Percentiles rank a stretch among this genome's conserved stretches.
These are phyloP conservation scores for Rhinocladiella similis DNA, from an alignment of 2,329 filamentous ascomycete genomes.

Conservation along the genomic window DNA sequence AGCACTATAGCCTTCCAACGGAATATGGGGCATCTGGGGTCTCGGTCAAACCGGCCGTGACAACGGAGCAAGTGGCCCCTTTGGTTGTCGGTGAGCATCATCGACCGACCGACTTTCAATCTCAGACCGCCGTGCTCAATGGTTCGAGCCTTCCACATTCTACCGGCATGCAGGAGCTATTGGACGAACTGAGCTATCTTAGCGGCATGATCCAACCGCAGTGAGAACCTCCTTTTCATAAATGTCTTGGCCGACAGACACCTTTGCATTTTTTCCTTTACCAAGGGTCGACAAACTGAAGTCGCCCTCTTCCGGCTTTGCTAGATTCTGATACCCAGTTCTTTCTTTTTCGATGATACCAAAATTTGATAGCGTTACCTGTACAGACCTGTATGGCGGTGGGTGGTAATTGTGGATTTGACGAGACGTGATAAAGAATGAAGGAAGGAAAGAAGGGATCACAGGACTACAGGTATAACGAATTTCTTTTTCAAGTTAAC, in stretches of 20 bases:
- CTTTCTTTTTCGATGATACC: no score
- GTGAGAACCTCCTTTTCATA: conserved; percentile 32
- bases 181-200: conserved; percentile 54
- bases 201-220: conserved; percentile 44
- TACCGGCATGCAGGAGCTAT: conserved; percentile 48
- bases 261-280: background rate
- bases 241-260: background rate
- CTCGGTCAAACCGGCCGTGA: conserved; percentile 19
- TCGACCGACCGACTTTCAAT: conserved; percentile 18
- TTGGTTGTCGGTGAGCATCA: conserved; percentile 21
- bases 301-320: no score
- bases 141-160: conserved; percentile 30
- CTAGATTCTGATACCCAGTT: no score
- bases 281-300: background rate
- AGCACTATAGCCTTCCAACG: conserved; percentile 27
- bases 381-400: background rate
- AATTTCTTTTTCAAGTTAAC: background rate
- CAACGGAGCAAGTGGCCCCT: background rate
- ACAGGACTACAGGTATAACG: conserved; percentile 1
- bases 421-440: background rate
- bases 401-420: background rate
- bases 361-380: background rate
- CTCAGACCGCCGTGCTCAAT: conserved; percentile 4
- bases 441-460: background rate
- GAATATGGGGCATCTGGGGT: conserved; percentile 20